phyloP scores from a whole-genome alignment of 2,329 filamentous ascomycete genomes.

The Epichloe sibirici region DNA sequence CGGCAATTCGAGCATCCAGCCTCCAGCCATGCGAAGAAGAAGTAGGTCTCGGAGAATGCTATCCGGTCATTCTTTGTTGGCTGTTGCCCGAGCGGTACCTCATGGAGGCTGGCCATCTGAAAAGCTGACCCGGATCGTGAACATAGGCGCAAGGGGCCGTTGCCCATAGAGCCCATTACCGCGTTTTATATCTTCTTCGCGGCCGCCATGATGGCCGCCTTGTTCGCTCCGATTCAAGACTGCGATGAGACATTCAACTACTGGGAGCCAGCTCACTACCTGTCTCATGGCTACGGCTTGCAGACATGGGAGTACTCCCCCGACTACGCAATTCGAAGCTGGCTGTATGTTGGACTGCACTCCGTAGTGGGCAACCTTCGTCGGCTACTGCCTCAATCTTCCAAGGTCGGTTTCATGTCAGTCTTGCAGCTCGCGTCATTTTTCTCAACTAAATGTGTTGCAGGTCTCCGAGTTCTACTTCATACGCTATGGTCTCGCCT shows the following conservation, averaged over 20 bases:
- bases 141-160: constrained; percentile 38
- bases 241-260: constrained; percentile 99
- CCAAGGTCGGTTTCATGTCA: constrained; percentile 32
- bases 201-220: constrained; percentile 62
- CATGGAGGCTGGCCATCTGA: neutral
- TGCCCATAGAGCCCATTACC: constrained; percentile 56
- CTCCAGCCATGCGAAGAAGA: constrained; percentile 39
- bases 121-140: neutral
- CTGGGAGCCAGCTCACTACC: constrained; percentile 94
- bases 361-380: constrained; percentile 57
- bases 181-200: constrained; percentile 72
- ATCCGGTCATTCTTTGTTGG: neutral
- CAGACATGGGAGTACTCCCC: constrained; percentile 99
- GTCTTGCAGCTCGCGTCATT: too few species aligned
- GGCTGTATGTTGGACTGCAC: constrained; percentile 79
- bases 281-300: constrained; percentile 81
- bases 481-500: constrained; percentile 62
- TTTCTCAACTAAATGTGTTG: neutral
- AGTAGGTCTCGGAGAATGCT: constrained; percentile 22
- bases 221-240: constrained; percentile 86
- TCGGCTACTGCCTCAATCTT: constrained; percentile 48
- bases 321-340: constrained; percentile 87
- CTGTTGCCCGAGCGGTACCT: neutral
- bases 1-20: constrained; percentile 34
- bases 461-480: constrained; percentile 73